Evolutionary conservation across 257 asterid species (phyloP), one percentile per base, ranked within the genome.

Genomic region (Linderniella brevidens): DNA sequence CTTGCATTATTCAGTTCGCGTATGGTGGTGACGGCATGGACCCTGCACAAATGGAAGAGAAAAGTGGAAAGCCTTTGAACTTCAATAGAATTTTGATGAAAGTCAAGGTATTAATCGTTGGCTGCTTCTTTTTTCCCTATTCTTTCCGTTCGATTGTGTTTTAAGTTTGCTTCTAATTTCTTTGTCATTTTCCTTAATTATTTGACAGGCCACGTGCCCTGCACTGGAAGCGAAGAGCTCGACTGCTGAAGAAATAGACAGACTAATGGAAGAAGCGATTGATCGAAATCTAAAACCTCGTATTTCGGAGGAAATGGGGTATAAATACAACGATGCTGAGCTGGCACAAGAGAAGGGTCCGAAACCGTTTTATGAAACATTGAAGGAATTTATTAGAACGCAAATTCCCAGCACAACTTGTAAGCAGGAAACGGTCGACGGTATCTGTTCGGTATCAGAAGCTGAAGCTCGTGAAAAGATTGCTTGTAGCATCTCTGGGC

Each of bases 11-110:
- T 50, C 98, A 88, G 62, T 88, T 88, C 63, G 41, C 57, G 55
- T 88, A 88, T 52, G 98, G 98, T 35, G 85, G 80, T 66, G 98
- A 88, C 71, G 93, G 92, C 60, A 72, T 88, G 98, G 98, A 88
- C 68, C 95, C 98, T 60, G 72, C 86, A 12, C 94, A 78, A 60
- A 88, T 88, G 98, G 98, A 88, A 71, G 98, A 69, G 57, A 78
- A 72, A 62, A 70, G 63, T 65, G 98, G 98, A 19, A 77, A 62
- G 53, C 95, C 98, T 3, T 56, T 88, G 43, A 80, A 84, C 64
- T 84, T 88, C 44, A 85, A 79, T 58, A 71, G 98, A 65, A 70
- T 88, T 70, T 76, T 80, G 49, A 76, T 80, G 95, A 88, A 80
- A 72, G 73, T 76, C 62, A 84, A 88, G 97, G 97, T n/a, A n/a